Evolutionary conservation across 2,329 filamentous ascomycete genomes (phyloP).

Genomic region (Aspergillus transmontanensis): DNA sequence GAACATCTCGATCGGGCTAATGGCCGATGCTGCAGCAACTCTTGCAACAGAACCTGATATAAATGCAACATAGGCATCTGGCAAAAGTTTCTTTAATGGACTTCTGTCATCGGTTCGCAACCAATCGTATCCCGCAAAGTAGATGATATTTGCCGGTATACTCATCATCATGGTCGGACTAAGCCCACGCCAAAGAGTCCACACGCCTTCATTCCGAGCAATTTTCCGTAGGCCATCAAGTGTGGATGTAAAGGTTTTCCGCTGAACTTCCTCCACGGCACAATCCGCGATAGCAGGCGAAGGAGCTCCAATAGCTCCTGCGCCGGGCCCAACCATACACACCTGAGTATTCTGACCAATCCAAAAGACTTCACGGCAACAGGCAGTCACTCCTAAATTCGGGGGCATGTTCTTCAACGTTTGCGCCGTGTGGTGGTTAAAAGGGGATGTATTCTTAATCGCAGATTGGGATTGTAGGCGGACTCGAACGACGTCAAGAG

Average conservation of each 20-base stretch:
- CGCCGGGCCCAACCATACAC: conserved; percentile 67
- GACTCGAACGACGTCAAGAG: conserved; percentile 93
- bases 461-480: conserved; percentile 82
- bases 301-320: conserved; percentile 44
- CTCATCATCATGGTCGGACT: conserved; percentile 95
- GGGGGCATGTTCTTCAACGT: conserved; percentile 71
- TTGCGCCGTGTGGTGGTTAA: conserved; percentile 52
- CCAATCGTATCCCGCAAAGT: conserved; percentile 98
- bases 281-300: conserved; percentile 63
- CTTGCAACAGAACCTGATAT: conserved; percentile 78
- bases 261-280: conserved; percentile 83
- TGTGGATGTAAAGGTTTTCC: conserved; percentile 83
- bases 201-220: conserved; percentile 83
- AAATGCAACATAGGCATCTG: conserved; percentile 76
- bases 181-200: conserved; percentile 86
- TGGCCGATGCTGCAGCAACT: conserved; percentile 76
- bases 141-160: conserved; percentile 94
- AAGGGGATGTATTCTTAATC: conserved; percentile 57
- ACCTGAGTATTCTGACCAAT: conserved; percentile 80
- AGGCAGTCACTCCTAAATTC: conserved; percentile 88
- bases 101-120: conserved; percentile 73
- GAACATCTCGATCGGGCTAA: conserved; percentile 92
- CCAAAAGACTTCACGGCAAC: conserved; percentile 97
- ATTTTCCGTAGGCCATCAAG: conserved; percentile 93
- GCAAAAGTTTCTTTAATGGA: conserved; percentile 65